Percentiles rank a stretch among this genome's conserved stretches.
phyloP scores from a whole-genome alignment of 2,329 filamentous ascomycete genomes.

The Cordyceps cicadae region DNA sequence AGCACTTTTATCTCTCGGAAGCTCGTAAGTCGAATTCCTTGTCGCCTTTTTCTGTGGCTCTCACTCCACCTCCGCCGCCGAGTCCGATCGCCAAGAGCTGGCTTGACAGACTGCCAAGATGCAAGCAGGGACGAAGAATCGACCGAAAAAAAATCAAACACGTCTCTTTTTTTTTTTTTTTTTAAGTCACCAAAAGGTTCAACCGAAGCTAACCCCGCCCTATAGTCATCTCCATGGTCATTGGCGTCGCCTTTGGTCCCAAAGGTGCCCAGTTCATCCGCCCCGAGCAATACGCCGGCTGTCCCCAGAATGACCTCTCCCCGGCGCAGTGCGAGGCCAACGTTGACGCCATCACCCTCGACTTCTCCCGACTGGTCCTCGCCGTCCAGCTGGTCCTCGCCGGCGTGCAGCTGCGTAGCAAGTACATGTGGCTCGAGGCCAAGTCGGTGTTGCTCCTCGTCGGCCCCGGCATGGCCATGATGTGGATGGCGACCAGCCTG shows the following conservation, averaged over 20 bases:
- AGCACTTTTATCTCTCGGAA: constrained; percentile 85
- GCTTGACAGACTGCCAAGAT: background rate
- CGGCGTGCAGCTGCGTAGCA: constrained; percentile 77
- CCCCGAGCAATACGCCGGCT: constrained; percentile 63
- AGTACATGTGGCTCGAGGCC: constrained; percentile 74
- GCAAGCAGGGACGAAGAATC: background rate
- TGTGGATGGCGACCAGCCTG: constrained; percentile 80
- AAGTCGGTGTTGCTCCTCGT: constrained; percentile 65
- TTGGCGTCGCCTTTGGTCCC: constrained; percentile 71
- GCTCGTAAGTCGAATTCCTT: constrained; percentile 53
- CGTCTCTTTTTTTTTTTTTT: too few species aligned
- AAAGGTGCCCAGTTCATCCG: constrained; percentile 67
- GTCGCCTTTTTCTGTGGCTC: background rate
- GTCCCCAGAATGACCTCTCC: constrained; percentile 16
- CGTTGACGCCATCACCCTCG: constrained; percentile 66
- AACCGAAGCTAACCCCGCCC: background rate
- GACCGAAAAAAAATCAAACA: background rate
- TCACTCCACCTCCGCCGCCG: constrained; percentile 4
- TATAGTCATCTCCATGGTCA: constrained; percentile 72
- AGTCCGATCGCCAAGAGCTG: background rate
- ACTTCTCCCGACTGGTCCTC: constrained; percentile 78
- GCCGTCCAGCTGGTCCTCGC: constrained; percentile 86
- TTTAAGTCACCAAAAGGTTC: background rate
- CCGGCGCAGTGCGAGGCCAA: constrained; percentile 35
- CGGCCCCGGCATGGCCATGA: constrained; percentile 73